Evolutionary conservation across 2,329 filamentous ascomycete species (phyloP), one percentile per base, ranked within the genome.

Genomic region (Beauveria rudraprayagi): DNA sequence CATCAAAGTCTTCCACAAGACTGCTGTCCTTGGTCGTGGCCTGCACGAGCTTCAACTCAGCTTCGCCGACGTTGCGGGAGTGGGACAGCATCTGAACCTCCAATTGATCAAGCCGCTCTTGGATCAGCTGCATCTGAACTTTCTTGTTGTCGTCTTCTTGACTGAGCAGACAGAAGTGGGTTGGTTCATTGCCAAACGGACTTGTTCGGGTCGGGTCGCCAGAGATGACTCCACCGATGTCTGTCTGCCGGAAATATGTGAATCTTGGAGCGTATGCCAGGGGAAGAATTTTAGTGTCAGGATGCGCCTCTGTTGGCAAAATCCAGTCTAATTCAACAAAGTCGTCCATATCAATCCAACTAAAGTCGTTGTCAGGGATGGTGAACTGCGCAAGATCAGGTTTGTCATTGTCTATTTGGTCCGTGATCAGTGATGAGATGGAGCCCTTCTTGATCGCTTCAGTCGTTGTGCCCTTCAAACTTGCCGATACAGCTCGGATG

Each of bases 341-440:
- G 71, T 99, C 94, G 70, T 99, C 94, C 92, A 99, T 97, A 70
- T 99, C 94, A 64, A 99, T 92, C 94, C 94, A 99, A 60, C 88
- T 92, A 66, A 92, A 87, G 69, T 99, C 94, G 60, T 95, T 90
- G 71, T 99, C 94, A 0, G 94, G 93, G 55, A 99, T 99, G 0
- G 88, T 93, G 71, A 99, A 99, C 58, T 89, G 88, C 0, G 92
- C 96, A 55, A 96, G 79, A 70, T 93, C 88, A 3, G 83, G 83
- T 8, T 83, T 82, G 9, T 82, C 81, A 28, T 85, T 82, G 14
- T 37, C 34, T 37, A 11, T 37, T 56, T 81, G 75, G 58, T 84
- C 80, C 3, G 77, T 76, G 53, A 82, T 76, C 58, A 84, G 72
- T 10, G 78, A 77, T 3, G 80, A 76, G 16, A 82, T 69, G 0